A percentile compares a stretch with the other conserved stretches of the same genome.
Conservation (phyloP, 306 rosid species). For the Sphenostylis stenocarpa region DNA sequence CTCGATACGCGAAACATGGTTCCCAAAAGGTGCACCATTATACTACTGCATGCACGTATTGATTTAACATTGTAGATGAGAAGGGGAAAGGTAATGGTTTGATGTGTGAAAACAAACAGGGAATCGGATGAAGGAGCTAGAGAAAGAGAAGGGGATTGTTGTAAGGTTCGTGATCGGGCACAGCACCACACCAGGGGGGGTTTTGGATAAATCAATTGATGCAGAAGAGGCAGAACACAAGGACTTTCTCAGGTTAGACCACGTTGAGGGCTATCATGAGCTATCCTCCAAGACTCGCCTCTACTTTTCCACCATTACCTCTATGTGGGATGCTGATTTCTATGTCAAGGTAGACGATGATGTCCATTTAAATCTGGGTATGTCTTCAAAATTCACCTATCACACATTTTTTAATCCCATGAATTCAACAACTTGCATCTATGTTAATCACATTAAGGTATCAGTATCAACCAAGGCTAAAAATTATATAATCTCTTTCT, state of each 20-base stretch:
- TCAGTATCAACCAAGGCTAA: no score
- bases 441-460: neutral
- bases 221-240: conserved; percentile 66
- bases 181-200: conserved; percentile 61
- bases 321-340: conserved; percentile 85
- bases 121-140: conserved; percentile 50
- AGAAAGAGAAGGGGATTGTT: conserved; percentile 82
- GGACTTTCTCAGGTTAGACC: conserved; percentile 75
- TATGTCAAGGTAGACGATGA: conserved; percentile 94
- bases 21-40: conserved; percentile 60
- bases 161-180: conserved; percentile 87
- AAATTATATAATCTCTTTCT: neutral
- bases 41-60: neutral
- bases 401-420: neutral
- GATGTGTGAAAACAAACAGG: conserved; percentile 39
- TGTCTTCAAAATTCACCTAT: no score
- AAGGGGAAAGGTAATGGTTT: neutral
- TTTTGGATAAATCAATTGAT: conserved; percentile 70
- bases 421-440: neutral
- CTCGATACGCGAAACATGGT: conserved; percentile 78
- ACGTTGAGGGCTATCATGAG: conserved; percentile 83
- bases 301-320: conserved; percentile 64
- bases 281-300: conserved; percentile 86
- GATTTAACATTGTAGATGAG: neutral
- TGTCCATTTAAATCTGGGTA: conserved; percentile 79